phyloP scores from a whole-genome alignment of 1,139 yeast species.

The Debaryomyces psychrophilus region DNA sequence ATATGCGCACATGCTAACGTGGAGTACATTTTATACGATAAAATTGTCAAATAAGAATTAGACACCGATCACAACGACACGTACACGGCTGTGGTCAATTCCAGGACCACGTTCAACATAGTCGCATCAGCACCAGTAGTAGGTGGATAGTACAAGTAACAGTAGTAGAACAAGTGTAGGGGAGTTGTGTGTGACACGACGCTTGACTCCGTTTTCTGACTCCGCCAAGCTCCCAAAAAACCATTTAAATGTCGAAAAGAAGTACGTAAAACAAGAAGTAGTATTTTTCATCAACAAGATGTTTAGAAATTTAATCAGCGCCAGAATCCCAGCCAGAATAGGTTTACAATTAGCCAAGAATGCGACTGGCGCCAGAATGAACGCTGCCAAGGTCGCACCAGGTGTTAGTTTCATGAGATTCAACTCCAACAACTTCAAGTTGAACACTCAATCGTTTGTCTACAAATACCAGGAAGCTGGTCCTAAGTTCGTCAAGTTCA shows the following conservation, averaged over 20 bases:
- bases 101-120: too few relatives aligned
- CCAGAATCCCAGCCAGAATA: conserved; percentile 5
- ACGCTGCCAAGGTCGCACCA: conserved; percentile 19
- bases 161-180: not conserved
- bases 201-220: conserved; percentile 5
- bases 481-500: conserved; percentile 65
- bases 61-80: not conserved
- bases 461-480: conserved; percentile 52
- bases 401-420: conserved; percentile 22
- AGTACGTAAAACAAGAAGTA: not conserved
- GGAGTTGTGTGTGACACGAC: not conserved
- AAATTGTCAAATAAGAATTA: not conserved
- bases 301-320: conserved; percentile 7
- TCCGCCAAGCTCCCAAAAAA: conserved; percentile 1
- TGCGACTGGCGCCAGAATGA: conserved; percentile 16
- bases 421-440: conserved; percentile 47
- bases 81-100: not conserved
- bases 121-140: too few relatives aligned
- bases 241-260: conserved; percentile 8
- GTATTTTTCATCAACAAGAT: conserved; percentile 4
- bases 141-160: not conserved
- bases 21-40: not conserved
- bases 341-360: conserved; percentile 7
- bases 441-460: conserved; percentile 56
- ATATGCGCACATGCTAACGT: conserved; percentile 1